A percentile compares a stretch with the other conserved stretches of the same genome.
These are phyloP conservation scores for Arxiozyma telluris DNA, from an alignment of 1,139 yeast genomes.

Conservation along the genomic window DNA sequence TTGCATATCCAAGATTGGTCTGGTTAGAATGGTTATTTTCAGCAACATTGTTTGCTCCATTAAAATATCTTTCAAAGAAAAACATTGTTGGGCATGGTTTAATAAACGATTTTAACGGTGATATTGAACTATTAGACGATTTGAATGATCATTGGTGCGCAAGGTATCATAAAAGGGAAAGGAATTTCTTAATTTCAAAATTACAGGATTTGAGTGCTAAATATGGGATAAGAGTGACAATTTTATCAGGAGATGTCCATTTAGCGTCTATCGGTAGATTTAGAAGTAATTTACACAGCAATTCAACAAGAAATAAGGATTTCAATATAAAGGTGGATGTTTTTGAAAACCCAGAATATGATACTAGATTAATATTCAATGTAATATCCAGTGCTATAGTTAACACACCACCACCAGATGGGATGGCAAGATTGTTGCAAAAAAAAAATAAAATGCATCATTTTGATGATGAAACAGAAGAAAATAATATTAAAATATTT, in stretches of 20 bases:
- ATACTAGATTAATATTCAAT: conserved; percentile 72
- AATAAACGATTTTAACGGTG: conserved; percentile 86
- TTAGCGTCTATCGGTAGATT: conserved; percentile 76
- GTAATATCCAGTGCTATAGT: conserved; percentile 83
- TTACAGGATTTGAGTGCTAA: conserved; percentile 56
- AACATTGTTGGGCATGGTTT: conserved; percentile 61
- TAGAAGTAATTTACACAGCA: conserved; percentile 45
- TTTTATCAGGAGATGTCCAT: conserved; percentile 90
- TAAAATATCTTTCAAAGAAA: conserved; percentile 57
- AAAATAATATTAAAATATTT: conserved; percentile 73
- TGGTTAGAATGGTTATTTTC: conserved; percentile 75
- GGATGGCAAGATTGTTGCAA: conserved; percentile 63
- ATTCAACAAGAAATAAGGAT: background rate
- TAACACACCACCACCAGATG: conserved; percentile 87
- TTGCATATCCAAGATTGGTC: conserved; percentile 85
- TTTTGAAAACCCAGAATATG: conserved; percentile 49
- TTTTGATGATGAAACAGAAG: conserved; percentile 56
- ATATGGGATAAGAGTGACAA: conserved; percentile 64
- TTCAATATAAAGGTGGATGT: conserved; percentile 31
- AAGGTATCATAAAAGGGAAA: conserved; percentile 66
- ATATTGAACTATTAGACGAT: conserved; percentile 83
- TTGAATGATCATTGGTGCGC: conserved; percentile 97
- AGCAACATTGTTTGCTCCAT: conserved; percentile 53
- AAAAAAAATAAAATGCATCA: conserved; percentile 62
- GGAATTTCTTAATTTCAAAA: conserved; percentile 51